Conservation (phyloP, 2,329 filamentous ascomycete species). For the Ceratocystis alfenasii region DNA sequence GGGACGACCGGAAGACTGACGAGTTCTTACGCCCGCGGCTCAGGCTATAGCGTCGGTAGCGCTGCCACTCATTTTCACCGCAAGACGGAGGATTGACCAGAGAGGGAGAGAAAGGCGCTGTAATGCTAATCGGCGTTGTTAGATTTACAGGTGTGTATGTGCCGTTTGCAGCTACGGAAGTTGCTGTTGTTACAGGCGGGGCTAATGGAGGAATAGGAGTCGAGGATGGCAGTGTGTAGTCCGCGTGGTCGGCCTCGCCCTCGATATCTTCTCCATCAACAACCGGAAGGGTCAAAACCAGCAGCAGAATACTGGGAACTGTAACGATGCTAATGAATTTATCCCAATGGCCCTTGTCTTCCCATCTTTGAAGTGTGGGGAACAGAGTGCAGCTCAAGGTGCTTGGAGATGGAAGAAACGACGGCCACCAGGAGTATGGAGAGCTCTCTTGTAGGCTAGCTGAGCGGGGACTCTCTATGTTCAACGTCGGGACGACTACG, state of each 20-base stretch:
- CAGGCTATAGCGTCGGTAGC: conserved; percentile 41
- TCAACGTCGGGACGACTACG: conserved; percentile 13
- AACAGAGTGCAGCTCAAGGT: conserved; percentile 64
- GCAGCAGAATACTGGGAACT: conserved; percentile 77
- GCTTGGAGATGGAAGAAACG: conserved; percentile 57
- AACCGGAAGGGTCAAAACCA: conserved; percentile 84
- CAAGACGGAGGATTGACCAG: background rate
- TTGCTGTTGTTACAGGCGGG: background rate
- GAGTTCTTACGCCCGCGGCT: conserved; percentile 26
- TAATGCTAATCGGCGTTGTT: background rate
- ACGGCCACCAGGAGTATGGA: conserved; percentile 62
- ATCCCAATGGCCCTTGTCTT: conserved; percentile 71
- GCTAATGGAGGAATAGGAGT: conserved; percentile 7
- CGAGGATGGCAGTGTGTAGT: conserved; percentile 3
- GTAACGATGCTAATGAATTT: conserved; percentile 70
- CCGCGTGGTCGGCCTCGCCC: conserved; percentile 28
- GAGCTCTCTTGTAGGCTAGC: background rate
- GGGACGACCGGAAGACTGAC: conserved; percentile 25
- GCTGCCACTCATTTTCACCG: conserved; percentile 41
- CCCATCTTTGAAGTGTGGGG: conserved; percentile 75
- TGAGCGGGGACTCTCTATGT: background rate
- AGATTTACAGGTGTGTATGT: background rate
- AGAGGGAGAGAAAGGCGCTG: conserved; percentile 30
- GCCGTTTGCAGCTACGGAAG: background rate
- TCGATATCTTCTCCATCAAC: conserved; percentile 56